A percentile compares a stretch with the other conserved stretches of the same genome.
These are phyloP conservation scores for Neonectria hederae DNA, from an alignment of 2,329 filamentous ascomycete species.

Conservation along the genomic window DNA sequence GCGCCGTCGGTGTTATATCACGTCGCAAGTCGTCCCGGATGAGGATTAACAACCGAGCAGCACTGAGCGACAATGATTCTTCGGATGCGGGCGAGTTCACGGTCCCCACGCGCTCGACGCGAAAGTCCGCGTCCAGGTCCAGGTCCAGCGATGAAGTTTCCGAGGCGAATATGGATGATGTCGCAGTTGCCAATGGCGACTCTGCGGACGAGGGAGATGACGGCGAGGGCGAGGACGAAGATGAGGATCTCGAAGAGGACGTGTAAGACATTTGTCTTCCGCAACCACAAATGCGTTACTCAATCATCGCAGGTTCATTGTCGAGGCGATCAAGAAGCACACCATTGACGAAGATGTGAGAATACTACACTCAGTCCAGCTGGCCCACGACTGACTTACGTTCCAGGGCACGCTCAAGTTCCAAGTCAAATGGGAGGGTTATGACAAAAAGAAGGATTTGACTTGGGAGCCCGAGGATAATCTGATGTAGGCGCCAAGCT, in stretches of 20 bases:
- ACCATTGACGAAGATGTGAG: slow-evolving; percentile 65
- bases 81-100: slow-evolving; percentile 45
- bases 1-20: background rate
- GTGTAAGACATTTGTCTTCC: slow-evolving; percentile 49
- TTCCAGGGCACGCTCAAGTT: slow-evolving; percentile 64
- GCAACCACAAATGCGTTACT: slow-evolving; percentile 27
- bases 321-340: slow-evolving; percentile 78
- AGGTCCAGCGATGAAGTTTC: slow-evolving; percentile 27
- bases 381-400: slow-evolving; percentile 5
- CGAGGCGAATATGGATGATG: slow-evolving; percentile 38
- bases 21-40: slow-evolving; percentile 14
- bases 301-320: slow-evolving; percentile 67
- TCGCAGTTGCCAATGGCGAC: slow-evolving; percentile 41
- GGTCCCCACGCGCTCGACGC: slow-evolving; percentile 36
- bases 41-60: slow-evolving; percentile 40
- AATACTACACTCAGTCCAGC: background rate
- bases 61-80: slow-evolving; percentile 51
- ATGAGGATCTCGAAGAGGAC: slow-evolving; percentile 51
- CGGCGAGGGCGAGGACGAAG: slow-evolving; percentile 48
- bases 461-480: slow-evolving; percentile 86
- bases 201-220: slow-evolving; percentile 46
- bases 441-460: slow-evolving; percentile 72
- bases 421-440: slow-evolving; percentile 85
- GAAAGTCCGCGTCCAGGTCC: slow-evolving; percentile 32
- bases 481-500: slow-evolving; percentile 40